phyloP scores from a whole-genome alignment of 306 rosid species.

The Corylus heterophylla region DNA sequence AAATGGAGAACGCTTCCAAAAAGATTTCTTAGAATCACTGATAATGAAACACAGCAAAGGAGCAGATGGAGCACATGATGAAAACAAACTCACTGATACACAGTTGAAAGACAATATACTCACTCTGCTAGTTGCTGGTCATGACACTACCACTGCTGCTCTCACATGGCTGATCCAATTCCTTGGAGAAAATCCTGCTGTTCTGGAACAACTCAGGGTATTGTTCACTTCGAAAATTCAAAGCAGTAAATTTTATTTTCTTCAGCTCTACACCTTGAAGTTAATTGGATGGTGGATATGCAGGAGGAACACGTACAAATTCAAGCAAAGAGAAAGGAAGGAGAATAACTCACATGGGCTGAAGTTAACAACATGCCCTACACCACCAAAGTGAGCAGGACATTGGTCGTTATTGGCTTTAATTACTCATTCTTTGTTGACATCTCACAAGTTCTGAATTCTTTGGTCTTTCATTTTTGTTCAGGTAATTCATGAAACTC shows the following conservation, averaged over 20 bases:
- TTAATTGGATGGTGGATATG: slow-evolving; percentile 27
- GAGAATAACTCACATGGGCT: slow-evolving; percentile 69
- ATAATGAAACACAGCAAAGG: slow-evolving; percentile 63
- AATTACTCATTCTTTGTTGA: not conserved
- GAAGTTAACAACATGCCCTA: slow-evolving; percentile 78
- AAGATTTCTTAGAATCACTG: slow-evolving; percentile 75
- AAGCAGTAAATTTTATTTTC: slow-evolving; percentile 9
- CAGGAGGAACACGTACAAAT: slow-evolving; percentile 77
- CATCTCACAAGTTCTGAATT: not conserved
- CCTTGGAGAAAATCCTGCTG: slow-evolving; percentile 70
- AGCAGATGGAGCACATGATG: slow-evolving; percentile 39
- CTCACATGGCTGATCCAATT: slow-evolving; percentile 85
- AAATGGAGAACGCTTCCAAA: slow-evolving; percentile 60
- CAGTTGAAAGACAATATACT: slow-evolving; percentile 82
- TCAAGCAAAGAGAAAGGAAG: slow-evolving; percentile 51
- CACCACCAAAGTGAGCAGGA: slow-evolving; percentile 63
- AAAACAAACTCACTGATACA: slow-evolving; percentile 67
- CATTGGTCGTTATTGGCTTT: not conserved
- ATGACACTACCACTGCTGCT: slow-evolving; percentile 91
- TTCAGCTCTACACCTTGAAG: not conserved
- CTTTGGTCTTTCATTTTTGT: slow-evolving; percentile 10
- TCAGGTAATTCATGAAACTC: slow-evolving; percentile 81
- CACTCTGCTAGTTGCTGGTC: slow-evolving; percentile 84
- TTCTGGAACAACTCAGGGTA: slow-evolving; percentile 69
- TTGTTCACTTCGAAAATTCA: not conserved